A percentile compares a stretch with the other conserved stretches of the same genome.
Conservation (phyloP, 129 eudicot species). For the Centaurea solstitialis region DNA sequence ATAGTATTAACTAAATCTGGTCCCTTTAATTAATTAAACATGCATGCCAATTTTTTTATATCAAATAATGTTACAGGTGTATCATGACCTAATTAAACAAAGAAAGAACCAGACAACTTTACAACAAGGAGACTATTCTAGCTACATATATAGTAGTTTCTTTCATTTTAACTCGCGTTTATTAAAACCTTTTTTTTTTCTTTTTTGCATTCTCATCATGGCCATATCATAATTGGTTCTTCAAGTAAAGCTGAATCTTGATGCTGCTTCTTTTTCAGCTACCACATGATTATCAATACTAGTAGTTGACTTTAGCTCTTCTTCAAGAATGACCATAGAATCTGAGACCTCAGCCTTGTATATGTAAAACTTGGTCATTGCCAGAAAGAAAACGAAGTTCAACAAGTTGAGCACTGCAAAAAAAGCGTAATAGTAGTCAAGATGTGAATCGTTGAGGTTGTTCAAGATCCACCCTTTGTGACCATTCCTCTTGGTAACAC, state of each 20-base stretch:
- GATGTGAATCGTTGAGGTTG: slow-evolving; percentile 74
- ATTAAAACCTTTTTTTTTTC: too few species aligned
- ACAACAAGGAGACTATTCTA: not conserved
- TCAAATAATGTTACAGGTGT: not conserved
- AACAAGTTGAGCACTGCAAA: slow-evolving; percentile 50
- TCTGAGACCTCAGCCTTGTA: slow-evolving; percentile 80
- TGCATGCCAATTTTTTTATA: not conserved
- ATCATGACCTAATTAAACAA: not conserved
- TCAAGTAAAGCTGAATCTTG: slow-evolving; percentile 32
- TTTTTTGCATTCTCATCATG: not conserved
- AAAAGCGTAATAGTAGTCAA: slow-evolving; percentile 69
- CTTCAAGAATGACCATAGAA: slow-evolving; percentile 60
- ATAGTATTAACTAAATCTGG: not conserved
- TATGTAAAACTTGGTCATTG: slow-evolving; percentile 46
- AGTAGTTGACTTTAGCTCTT: slow-evolving; percentile 36
- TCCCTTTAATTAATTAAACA: not conserved
- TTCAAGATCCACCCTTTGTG: slow-evolving; percentile 67
- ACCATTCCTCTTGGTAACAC: slow-evolving; percentile 50
- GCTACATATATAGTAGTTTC: not conserved
- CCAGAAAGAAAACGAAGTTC: slow-evolving; percentile 52
- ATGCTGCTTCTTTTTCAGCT: slow-evolving; percentile 36
- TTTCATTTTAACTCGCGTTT: too few species aligned
- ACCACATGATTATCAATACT: slow-evolving; percentile 10
- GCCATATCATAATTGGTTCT: not conserved
- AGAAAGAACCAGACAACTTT: not conserved